phyloP scores from a whole-genome alignment of 1,284 basidiomycete genomes.

The Dichomitus squalens region DNA sequence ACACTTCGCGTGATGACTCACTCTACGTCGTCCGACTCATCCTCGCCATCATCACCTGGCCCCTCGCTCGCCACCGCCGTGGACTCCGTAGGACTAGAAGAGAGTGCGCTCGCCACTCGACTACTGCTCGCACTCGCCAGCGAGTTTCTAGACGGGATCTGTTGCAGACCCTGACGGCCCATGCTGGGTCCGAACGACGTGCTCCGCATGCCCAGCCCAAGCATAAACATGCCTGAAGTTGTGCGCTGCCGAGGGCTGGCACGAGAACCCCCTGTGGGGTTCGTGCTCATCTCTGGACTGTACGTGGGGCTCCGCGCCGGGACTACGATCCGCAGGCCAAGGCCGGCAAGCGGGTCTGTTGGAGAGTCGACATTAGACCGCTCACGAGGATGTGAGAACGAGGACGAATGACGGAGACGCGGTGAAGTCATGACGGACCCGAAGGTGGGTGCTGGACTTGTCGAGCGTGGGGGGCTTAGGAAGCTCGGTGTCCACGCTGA shows the following conservation, averaged over 20 bases:
- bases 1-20: constrained; percentile 11
- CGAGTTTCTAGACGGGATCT: constrained; percentile 14
- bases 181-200: constrained; percentile 26
- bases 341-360: constrained; percentile 46
- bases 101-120: constrained; percentile 7
- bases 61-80: background rate
- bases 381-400: constrained; percentile 35
- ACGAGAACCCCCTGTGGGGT: constrained; percentile 19
- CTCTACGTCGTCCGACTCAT: constrained; percentile 26
- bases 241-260: constrained; percentile 42
- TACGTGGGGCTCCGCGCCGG: constrained; percentile 21
- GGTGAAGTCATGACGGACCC: constrained; percentile 70
- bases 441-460: constrained; percentile 56
- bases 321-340: constrained; percentile 67
- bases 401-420: constrained; percentile 50
- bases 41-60: background rate
- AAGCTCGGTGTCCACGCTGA: constrained; percentile 56
- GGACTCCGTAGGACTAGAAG: constrained; percentile 2
- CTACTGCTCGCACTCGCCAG: constrained; percentile 9
- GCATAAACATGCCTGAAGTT: constrained; percentile 62
- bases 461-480: constrained; percentile 42
- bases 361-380: constrained; percentile 14
- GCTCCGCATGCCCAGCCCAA: constrained; percentile 51
- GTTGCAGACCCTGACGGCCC: constrained; percentile 9
- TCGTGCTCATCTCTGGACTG: constrained; percentile 19